These are phyloP conservation scores for Boeremia lycopersici DNA, from an alignment of 2,329 filamentous ascomycete species.

Conservation along the genomic window DNA sequence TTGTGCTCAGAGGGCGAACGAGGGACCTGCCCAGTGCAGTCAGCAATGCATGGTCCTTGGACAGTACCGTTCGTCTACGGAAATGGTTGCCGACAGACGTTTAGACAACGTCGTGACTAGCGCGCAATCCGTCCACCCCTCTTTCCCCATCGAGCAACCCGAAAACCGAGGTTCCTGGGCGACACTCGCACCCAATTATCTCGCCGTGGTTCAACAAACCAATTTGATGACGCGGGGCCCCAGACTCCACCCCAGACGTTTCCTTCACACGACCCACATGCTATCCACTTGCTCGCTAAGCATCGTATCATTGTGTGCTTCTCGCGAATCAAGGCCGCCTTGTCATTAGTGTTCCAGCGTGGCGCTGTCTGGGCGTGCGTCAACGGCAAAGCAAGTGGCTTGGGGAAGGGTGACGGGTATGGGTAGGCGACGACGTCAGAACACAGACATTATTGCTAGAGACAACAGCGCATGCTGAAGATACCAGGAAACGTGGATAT, in stretches of 20 bases:
- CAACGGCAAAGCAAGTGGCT: slow-evolving; percentile 12
- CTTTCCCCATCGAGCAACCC: slow-evolving; percentile 9
- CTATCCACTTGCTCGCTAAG: slow-evolving; percentile 15
- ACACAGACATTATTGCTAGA: background rate
- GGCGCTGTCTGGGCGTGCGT: slow-evolving; percentile 13
- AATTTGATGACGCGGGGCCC: slow-evolving; percentile 12
- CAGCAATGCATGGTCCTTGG: no score
- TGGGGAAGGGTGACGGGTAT: background rate
- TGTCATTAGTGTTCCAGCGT: background rate
- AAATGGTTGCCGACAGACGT: background rate
- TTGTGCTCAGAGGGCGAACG: background rate
- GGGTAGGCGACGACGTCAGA: slow-evolving; percentile 1
- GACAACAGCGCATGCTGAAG: background rate
- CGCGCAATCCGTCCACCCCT: background rate
- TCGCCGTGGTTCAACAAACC: slow-evolving; percentile 1
- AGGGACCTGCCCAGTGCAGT: background rate
- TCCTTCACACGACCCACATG: background rate
- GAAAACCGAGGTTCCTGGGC: background rate
- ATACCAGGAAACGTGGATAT: background rate
- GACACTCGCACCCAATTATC: background rate
- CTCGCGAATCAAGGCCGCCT: slow-evolving; percentile 6
- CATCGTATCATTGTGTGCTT: slow-evolving; percentile 4
- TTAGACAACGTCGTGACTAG: background rate
- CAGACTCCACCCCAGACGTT: slow-evolving; percentile 9
- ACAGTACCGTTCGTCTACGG: background rate